Conservation (phyloP, 2,329 filamentous ascomycete genomes). For the Immersiporthe knoxdaviesiana region DNA sequence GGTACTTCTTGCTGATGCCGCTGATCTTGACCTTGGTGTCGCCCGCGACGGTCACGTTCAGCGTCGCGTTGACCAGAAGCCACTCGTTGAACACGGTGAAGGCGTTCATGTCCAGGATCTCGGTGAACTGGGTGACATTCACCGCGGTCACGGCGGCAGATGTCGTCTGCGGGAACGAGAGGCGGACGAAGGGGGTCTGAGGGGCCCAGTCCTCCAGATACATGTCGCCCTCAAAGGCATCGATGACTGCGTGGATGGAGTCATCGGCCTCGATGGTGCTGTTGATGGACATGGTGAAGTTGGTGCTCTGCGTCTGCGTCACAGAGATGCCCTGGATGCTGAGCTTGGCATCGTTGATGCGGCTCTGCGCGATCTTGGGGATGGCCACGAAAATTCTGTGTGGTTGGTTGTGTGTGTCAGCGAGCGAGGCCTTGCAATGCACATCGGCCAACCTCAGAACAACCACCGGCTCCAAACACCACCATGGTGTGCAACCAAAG, state of each 20-base stretch:
- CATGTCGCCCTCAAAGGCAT: constrained; percentile 55
- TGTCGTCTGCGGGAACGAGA: constrained; percentile 57
- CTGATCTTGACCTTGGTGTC: constrained; percentile 55
- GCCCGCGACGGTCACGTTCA: constrained; percentile 56
- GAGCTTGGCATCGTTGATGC: constrained; percentile 57
- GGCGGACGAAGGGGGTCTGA: constrained; percentile 52
- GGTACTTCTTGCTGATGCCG: constrained; percentile 52
- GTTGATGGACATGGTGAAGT: constrained; percentile 58
- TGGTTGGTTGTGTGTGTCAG: background rate
- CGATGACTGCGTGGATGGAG: constrained; percentile 55
- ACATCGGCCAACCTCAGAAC: background rate
- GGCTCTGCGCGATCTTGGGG: constrained; percentile 59
- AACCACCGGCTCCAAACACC: no score
- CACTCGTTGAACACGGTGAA: constrained; percentile 60
- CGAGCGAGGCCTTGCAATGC: background rate
- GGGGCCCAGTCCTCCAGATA: constrained; percentile 55
- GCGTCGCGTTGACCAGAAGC: constrained; percentile 54
- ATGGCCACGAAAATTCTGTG: constrained; percentile 59
- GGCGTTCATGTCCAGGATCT: constrained; percentile 51
- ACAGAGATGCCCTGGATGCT: constrained; percentile 56
- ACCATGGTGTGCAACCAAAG: no score
- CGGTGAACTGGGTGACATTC: constrained; percentile 54
- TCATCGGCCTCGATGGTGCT: constrained; percentile 57
- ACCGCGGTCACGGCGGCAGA: constrained; percentile 53
- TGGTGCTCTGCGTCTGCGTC: constrained; percentile 48